Evolutionary conservation across 1,284 basidiomycete genomes (phyloP).

Genomic region (Cystobasidium pallidum): DNA sequence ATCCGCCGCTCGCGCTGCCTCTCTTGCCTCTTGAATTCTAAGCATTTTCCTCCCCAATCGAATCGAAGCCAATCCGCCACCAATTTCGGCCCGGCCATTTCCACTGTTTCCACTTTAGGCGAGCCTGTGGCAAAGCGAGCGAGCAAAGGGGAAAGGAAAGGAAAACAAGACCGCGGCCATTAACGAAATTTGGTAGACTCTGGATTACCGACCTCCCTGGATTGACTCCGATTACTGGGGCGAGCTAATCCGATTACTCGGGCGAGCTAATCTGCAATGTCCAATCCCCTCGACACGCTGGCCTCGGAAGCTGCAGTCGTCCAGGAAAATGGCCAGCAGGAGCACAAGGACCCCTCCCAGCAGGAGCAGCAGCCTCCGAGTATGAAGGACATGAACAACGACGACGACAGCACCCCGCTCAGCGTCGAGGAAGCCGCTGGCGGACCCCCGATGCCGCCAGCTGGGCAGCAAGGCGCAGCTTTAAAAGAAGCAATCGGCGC

Average conservation of each 20-base stretch:
- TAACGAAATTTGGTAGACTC: neutral
- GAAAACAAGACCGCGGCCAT: neutral
- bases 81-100: neutral
- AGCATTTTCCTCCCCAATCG: too few species aligned
- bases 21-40: neutral
- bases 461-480: constrained; percentile 29
- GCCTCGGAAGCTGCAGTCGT: constrained; percentile 22
- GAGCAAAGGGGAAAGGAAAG: too few species aligned
- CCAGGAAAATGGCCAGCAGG: constrained; percentile 22
- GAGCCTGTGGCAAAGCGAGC: neutral
- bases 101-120: neutral
- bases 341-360: neutral
- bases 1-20: constrained; percentile 4
- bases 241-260: neutral
- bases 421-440: constrained; percentile 37
- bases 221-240: neutral
- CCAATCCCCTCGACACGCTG: constrained; percentile 24
- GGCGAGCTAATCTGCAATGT: neutral
- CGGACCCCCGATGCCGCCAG: constrained; percentile 38
- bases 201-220: neutral
- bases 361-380: constrained; percentile 3
- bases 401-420: constrained; percentile 17
- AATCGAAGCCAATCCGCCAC: neutral
- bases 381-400: constrained; percentile 5
- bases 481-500: constrained; percentile 16